These are phyloP conservation scores for Debaryomyces tyrocola DNA, from an alignment of 805 yeast species.

Conservation along the genomic window DNA sequence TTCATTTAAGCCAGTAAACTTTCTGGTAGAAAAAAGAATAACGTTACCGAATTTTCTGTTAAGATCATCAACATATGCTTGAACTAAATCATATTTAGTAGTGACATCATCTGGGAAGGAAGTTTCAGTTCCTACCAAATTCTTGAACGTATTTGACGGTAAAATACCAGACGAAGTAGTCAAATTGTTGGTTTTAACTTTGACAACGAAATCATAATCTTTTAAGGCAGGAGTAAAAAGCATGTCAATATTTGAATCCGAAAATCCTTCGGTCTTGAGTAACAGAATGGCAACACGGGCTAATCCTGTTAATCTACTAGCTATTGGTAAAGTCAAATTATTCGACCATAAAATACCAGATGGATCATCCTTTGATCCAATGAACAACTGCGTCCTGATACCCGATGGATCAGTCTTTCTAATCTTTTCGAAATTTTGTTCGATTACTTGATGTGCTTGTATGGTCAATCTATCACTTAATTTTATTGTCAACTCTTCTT, in stretches of 20 bases:
- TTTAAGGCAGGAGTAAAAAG: constrained; percentile 78
- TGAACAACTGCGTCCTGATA: constrained; percentile 72
- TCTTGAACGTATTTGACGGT: constrained; percentile 57
- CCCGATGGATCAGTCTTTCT: constrained; percentile 83
- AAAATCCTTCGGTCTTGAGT: constrained; percentile 45
- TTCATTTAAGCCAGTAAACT: constrained; percentile 52
- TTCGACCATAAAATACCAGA: constrained; percentile 84
- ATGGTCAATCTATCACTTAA: constrained; percentile 63
- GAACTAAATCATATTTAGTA: constrained; percentile 59
- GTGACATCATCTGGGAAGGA: constrained; percentile 47
- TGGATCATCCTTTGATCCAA: constrained; percentile 82
- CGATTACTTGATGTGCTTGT: constrained; percentile 60
- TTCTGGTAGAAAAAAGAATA: constrained; percentile 66
- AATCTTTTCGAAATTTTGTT: constrained; percentile 61
- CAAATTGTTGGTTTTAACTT: constrained; percentile 48
- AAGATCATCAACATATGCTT: constrained; percentile 60
- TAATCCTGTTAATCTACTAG: constrained; percentile 84
- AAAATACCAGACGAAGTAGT: constrained; percentile 56
- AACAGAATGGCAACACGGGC: constrained; percentile 71
- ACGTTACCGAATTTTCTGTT: constrained; percentile 62
- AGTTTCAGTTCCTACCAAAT: constrained; percentile 47
- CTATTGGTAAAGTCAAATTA: constrained; percentile 65
- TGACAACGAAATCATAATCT: constrained; percentile 82
- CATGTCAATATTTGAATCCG: constrained; percentile 42
- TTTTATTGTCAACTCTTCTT: constrained; percentile 36